Evolutionary conservation across 2,329 filamentous ascomycete genomes (phyloP), one percentile per base, ranked within the genome.

Genomic region (Orbilia javanica): DNA sequence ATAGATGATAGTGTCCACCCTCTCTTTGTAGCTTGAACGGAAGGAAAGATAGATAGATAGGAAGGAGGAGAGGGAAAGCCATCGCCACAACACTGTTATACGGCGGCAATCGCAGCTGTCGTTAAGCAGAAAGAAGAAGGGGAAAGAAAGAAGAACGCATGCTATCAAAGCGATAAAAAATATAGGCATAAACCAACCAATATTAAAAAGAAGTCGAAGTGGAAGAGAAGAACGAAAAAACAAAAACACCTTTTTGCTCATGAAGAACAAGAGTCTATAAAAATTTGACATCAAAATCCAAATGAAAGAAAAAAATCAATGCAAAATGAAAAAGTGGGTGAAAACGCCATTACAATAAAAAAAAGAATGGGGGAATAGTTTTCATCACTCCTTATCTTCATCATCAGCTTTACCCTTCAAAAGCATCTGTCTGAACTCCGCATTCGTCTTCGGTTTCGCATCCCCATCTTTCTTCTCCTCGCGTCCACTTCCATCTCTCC

Each of bases 401-500:
- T 27, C 64, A 52, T 76, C 64, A 22, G 66, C 66, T 34, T 77
- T 77, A 11, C 57, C 71, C 50, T 80, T 80, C 68, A 81, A 62
- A 64, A 81, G 80, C 81, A 82, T 80, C 22, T 79, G 79, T 73
- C 81, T 80, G 27, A 82, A 82, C 63, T 82, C 80, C 3, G 80
- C 81, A 75, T 82, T 82, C 31, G 80, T 79, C 74, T 80, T 81
- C 10, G 67, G 83, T 34, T 81, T 67, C 85, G 83, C 72, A 31
- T 88, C 27, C 83, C 1, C 83, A 85, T 70, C 81, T 70, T 80
- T 29, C 81, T 83, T 65, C 36, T 63, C 60, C 18, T 80, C 78
- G 42, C 62, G 76, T 36, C 65, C 80, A 68, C 62, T 76, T 36
- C 65, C 80, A 68, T 62, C 63, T 60, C 81, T 82, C 39, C 83